Conservation (phyloP, 139 green algal genomes). For the Bryopsis sp. region DNA sequence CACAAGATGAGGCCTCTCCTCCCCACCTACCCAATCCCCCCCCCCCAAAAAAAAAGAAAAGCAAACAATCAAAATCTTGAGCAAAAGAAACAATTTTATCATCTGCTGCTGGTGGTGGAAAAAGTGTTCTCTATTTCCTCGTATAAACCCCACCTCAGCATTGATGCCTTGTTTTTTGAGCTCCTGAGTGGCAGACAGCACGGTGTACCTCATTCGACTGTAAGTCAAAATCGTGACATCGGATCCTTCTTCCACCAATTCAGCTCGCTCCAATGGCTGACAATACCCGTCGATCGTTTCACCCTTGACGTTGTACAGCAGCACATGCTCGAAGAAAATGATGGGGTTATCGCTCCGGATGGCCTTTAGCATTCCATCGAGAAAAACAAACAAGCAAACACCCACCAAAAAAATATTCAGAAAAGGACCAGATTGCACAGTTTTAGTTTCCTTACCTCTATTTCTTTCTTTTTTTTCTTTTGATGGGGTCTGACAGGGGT, state of each 20-base stretch:
- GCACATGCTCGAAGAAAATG: constrained; percentile 97
- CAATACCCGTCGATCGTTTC: constrained; percentile 39
- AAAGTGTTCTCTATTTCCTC: too few species aligned
- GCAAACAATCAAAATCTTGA: not conserved
- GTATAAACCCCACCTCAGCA: constrained; percentile 72
- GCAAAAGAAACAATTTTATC: too few species aligned
- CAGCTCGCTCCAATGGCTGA: constrained; percentile 69
- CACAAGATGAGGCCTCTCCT: too few species aligned
- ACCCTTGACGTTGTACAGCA: constrained; percentile 95
- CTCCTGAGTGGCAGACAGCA: constrained; percentile 62
- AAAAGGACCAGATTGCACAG: too few species aligned
- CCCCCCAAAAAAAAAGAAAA: not conserved
- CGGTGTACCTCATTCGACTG: constrained; percentile 87
- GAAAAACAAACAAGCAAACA: too few species aligned
- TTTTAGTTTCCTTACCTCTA: too few species aligned
- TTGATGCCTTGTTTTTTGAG: constrained; percentile 77
- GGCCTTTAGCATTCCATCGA: too few species aligned
- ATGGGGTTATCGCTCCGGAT: constrained; percentile 71
- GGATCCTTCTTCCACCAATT: constrained; percentile 72
- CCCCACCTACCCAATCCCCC: too few species aligned
- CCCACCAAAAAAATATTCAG: too few species aligned
- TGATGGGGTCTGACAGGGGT: not conserved
- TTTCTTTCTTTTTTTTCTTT: not conserved
- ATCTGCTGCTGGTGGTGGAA: too few species aligned
- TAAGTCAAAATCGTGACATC: constrained; percentile 94